A percentile compares a stretch with the other conserved stretches of the same genome.
Conservation (phyloP, 2,329 filamentous ascomycete genomes). For the Zymoseptoria crescenta region DNA sequence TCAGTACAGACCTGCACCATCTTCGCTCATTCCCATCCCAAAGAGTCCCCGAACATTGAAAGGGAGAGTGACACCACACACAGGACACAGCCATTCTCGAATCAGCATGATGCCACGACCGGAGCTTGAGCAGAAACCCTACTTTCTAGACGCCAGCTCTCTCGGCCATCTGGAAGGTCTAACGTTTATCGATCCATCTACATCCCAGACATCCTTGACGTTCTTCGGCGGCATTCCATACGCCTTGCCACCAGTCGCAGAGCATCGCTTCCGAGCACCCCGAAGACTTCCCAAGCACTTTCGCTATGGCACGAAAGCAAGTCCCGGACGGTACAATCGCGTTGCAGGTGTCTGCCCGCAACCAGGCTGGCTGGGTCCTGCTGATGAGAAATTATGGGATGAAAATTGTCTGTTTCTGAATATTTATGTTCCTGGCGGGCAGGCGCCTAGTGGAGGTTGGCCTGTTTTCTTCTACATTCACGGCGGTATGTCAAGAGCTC, state of each 20-base stretch:
- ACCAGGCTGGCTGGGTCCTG: constrained; percentile 26
- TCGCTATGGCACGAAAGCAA: constrained; percentile 43
- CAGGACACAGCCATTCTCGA: not conserved
- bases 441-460: constrained; percentile 42
- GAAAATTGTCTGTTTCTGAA: constrained; percentile 53
- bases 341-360: constrained; percentile 45
- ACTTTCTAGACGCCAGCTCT: not conserved
- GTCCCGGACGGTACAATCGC: constrained; percentile 40
- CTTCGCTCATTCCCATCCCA: not conserved
- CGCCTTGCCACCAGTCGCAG: constrained; percentile 42
- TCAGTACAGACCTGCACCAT: not conserved
- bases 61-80: not conserved
- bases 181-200: constrained; percentile 31
- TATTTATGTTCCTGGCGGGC: constrained; percentile 47
- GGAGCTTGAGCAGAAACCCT: not conserved
- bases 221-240: constrained; percentile 52
- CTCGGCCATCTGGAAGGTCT: constrained; percentile 43
- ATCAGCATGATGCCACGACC: not conserved
- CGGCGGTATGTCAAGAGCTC: constrained; percentile 20
- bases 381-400: constrained; percentile 29
- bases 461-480: constrained; percentile 53
- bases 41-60: not conserved
- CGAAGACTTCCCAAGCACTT: constrained; percentile 41
- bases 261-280: constrained; percentile 44
- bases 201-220: constrained; percentile 32